Evolutionary conservation across 2,329 filamentous ascomycete genomes (phyloP), one percentile per base, ranked within the genome.

Genomic region (Fusarium nematophilum): DNA sequence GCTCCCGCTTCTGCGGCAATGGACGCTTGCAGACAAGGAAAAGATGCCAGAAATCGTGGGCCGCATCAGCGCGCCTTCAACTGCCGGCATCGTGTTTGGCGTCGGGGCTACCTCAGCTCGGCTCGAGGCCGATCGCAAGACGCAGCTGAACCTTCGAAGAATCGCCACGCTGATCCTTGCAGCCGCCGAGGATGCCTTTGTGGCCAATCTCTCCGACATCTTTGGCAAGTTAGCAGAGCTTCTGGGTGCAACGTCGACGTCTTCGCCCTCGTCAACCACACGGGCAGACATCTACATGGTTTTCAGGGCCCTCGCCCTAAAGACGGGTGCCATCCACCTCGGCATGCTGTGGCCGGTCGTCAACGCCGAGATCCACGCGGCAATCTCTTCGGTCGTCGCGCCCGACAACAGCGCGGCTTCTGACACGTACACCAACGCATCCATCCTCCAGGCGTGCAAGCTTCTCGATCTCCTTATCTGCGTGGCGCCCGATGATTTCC

Each of bases 81-180:
- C 93, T 11, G 95, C 96, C 0, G 95, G 95, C 8, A 96, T 99
- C 66, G 94, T 99, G 72, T 99, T 99, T 70, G 95, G 95, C n/a
- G 95, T 99, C 1, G 96, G 96, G 9, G 95, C 95, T 6, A 93
- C 92, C 17, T 96, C 93, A 36, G 95, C 95, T 29, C 85, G 95
- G 54, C 85, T 96, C n/a, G 95, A 99, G 76, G 93, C 96, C 6
- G 95, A 99, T 75, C 89, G 93, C 53, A 95, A 90, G 76, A 93
- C 93, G 1, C 94, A 98, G 75, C 83, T 97, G 25, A 97, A 93
- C 62, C 83, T 99, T 14, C 90, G 93, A 10, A 86, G 95, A 39
- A 87, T 96, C 39, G 87, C 93, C 5, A 83, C 93, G 2, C 80
- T 99, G 9, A 79, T 98, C 13, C 82, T 98, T 6, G 90, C 93